Evolutionary conservation across 1,284 basidiomycete genomes (phyloP), one percentile per base, ranked within the genome.

Genomic region (Violaceomyces palustris): DNA sequence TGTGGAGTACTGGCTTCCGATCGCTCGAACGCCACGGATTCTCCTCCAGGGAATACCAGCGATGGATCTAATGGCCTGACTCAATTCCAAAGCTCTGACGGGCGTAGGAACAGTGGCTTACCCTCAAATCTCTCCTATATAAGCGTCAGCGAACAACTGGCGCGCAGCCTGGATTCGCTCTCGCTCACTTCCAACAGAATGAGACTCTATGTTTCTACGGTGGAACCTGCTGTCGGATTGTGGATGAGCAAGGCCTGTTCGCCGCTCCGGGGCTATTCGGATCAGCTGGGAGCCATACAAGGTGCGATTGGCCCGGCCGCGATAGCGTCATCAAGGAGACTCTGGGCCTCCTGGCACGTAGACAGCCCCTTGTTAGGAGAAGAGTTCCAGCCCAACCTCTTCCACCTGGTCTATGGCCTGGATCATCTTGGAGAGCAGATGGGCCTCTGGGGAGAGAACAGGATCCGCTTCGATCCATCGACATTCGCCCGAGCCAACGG

Each of bases 321-420:
- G 2, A 30, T 60, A 29, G 35, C 33, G 9, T 38, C 52, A 4
- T 60, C 57, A 10, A 51, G 56, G n/a, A 39, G 39, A 27, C 43
- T 60, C 8, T 60, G 57, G 57, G 49, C 57, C 1, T 55, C 52
- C 0, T 60, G 57, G 57, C 57, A 60, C 33, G 57, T 60, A 11
- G 57, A 60, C 26, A 39, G 49, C 0, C 52, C 57, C 1, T 60
- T 52, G 2, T 8, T 36, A 9, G 25, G 31, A 12, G 47, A 48
- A 17, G 57, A 60, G 23, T 52, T 55, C 33, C 57, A 60, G 39
- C 57, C 57, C 6, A 60, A 60, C 15, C 41, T 60, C 8, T 60
- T 60, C 32, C 56, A 52, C 43, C 49, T 60, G 15, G 57, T 60
- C 24, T 60, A 50, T 37, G 57, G 57, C 3, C 43, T 60, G 21